These are phyloP conservation scores for Hanseniaspora nectarophila DNA, from an alignment of 805 yeast genomes.

Conservation along the genomic window DNA sequence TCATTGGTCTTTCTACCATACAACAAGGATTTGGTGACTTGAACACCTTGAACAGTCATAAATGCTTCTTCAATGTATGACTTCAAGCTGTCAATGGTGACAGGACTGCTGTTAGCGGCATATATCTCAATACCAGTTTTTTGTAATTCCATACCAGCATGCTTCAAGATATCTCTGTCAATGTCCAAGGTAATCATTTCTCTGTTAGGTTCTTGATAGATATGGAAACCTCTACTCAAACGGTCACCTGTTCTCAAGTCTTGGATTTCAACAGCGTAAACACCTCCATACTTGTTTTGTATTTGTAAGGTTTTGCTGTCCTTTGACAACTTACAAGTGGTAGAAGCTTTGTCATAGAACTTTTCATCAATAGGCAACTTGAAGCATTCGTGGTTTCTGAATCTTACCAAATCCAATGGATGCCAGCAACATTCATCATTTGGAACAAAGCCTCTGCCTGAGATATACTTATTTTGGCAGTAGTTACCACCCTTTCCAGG, in stretches of 20 bases:
- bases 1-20: constrained; percentile 26
- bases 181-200: constrained; percentile 25
- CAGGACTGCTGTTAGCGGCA: background rate
- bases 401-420: constrained; percentile 64
- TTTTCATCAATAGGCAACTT: constrained; percentile 36
- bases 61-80: constrained; percentile 2
- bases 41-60: constrained; percentile 25
- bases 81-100: constrained; percentile 15
- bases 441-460: constrained; percentile 23
- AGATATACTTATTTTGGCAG: constrained; percentile 1
- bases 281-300: constrained; percentile 5
- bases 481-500: constrained; percentile 42
- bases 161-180: constrained; percentile 14
- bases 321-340: background rate
- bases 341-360: background rate
- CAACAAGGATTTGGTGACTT: constrained; percentile 27
- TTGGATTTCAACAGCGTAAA: constrained; percentile 13
- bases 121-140: constrained; percentile 9
- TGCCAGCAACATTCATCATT: constrained; percentile 79
- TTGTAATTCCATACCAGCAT: background rate
- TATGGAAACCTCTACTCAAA: constrained; percentile 13
- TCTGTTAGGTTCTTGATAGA: constrained; percentile 17
- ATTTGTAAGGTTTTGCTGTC: background rate
- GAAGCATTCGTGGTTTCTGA: constrained; percentile 70
- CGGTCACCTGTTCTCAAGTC: constrained; percentile 11